Percentiles rank a stretch among this genome's conserved stretches.
Conservation (phyloP, 1,284 basidiomycete genomes). For the Tilletia indica region DNA sequence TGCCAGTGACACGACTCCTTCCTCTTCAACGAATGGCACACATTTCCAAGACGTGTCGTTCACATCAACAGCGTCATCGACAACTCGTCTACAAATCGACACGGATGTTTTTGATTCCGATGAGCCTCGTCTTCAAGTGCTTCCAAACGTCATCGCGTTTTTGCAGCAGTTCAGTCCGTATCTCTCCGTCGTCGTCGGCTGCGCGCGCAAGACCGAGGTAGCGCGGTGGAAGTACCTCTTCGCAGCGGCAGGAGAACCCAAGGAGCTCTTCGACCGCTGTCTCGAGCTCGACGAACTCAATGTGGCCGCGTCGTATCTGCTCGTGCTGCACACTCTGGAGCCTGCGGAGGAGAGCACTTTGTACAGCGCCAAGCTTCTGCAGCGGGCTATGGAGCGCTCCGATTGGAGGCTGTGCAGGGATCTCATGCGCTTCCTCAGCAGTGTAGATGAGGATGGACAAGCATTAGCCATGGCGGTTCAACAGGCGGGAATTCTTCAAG, state of each 20-base stretch:
- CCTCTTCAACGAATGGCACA: neutral
- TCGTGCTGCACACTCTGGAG: constrained; percentile 90
- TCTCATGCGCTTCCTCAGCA: constrained; percentile 58
- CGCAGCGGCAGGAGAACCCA: constrained; percentile 82
- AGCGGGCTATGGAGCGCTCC: constrained; percentile 32
- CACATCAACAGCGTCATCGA: neutral
- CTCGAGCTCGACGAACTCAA: constrained; percentile 72
- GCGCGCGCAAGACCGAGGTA: constrained; percentile 94
- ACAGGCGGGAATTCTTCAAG: constrained; percentile 50
- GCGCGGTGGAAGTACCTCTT: constrained; percentile 87
- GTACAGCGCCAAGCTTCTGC: constrained; percentile 43
- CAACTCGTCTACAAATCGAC: neutral
- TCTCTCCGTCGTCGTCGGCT: constrained; percentile 89
- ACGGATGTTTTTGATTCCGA: neutral
- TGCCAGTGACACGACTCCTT: neutral
- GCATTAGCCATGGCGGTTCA: constrained; percentile 62
- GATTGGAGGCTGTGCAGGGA: constrained; percentile 51
- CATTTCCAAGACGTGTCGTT: neutral
- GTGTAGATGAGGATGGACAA: constrained; percentile 66
- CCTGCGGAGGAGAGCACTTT: constrained; percentile 65
- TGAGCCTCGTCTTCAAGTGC: constrained; percentile 48
- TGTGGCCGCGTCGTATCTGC: constrained; percentile 86
- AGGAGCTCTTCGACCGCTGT: constrained; percentile 85
- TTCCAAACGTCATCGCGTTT: constrained; percentile 79
- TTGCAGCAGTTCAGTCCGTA: constrained; percentile 88